Evolutionary conservation across 2,329 filamentous ascomycete species (phyloP), one percentile per base, ranked within the genome.

Genomic region (Teratosphaeriaceae sp.): DNA sequence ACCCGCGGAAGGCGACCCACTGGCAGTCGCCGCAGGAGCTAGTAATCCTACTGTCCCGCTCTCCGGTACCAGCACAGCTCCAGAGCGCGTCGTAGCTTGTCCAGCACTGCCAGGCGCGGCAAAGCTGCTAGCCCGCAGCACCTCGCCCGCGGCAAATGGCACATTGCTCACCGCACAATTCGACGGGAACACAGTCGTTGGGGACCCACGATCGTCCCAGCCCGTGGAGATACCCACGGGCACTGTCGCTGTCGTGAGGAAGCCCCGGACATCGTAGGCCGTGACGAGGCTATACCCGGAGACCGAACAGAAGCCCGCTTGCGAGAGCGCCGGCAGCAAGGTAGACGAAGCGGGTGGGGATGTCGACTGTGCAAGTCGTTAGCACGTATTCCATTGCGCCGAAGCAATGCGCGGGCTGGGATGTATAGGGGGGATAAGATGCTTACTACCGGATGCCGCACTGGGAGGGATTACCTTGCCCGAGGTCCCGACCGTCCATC

Each of bases 401-500:
- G n/a, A n/a, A n/a, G n/a, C n/a, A n/a, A n/a, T n/a, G n/a, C n/a
- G n/a, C n/a, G n/a, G n/a, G n/a, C n/a, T 58, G 64, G 53, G 49
- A 27, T 21, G 29, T 23, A 22, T 19, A 24, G 26, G 43, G 38
- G 18, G 18, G 16, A 11, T 19, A 26, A 46, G 48, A 49, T 49
- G 49, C 79, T 76, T 78, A 81, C 78, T 78, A 70, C 80, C 76
- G 70, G 75, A 73, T 58, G 78, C 79, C 69, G 79, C 78, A 66
- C 75, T 78, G 53, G 80, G 76, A 60, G 85, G 85, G 59, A 88
- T 74, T 57, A 92, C 80, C 71, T 89, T 90, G 61, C 87, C 86
- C 54, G 80, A 77, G 48, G 80, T 73, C 39, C 82, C 86, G 67
- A 92, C 85, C 48, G 81, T 76, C 87, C 87, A 95, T 46, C 85